Base-by-base conservation (phyloP, 352 stramenopile species). In the Detonula confervacea region DNA sequence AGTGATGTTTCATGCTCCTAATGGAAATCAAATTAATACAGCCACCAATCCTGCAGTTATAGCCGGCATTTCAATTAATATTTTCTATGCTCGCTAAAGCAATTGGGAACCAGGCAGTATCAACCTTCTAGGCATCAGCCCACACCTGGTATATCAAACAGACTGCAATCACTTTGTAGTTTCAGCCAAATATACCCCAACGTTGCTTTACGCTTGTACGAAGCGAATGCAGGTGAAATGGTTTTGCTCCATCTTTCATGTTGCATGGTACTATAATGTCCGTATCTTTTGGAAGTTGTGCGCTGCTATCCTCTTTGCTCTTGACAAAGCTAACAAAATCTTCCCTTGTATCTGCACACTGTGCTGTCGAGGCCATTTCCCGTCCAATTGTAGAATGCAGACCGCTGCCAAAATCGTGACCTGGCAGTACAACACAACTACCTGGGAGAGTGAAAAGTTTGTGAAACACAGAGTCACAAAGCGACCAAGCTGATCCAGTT, bases 281-380 rank as follows among this genome's bases (percentile, higher is more conserved):
- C 1, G 18, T 47, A 30, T 74, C 63, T 52, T 75, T 68, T 44
- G 33, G 55, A 24, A 61, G 24, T 35, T 5, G 2, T 11, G 5
- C 30, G 9, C 14, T 20, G 8, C 16, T 59, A 39, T 25, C 5
- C 25, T 69, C 20, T 14, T 4, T 30, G 33, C 83, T 85, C 2
- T 73, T 77, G 33, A 92, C 87, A 33, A 90, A 89, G 12, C 80
- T 55, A 29, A 88, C 52, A 73, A 89, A 92, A 27, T 92, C 81
- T 3, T 86, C 80, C 64, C 80, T 86, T 11, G 84, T 82, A n/a
- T 49, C 33, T 4, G 44, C 33, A 68, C 69, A 5, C 87, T 59
- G 44, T 82, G 46, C 35, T 75, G 68, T 65, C 90, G 90, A 18
- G 3, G 77, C 37, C 52, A 67, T 82, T 62, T 92, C 81, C 11